Percentiles rank a stretch among this genome's conserved stretches.
Conservation (phyloP, 192 early-diverging fungal species). For the Phlyctochytrium planicorne region DNA sequence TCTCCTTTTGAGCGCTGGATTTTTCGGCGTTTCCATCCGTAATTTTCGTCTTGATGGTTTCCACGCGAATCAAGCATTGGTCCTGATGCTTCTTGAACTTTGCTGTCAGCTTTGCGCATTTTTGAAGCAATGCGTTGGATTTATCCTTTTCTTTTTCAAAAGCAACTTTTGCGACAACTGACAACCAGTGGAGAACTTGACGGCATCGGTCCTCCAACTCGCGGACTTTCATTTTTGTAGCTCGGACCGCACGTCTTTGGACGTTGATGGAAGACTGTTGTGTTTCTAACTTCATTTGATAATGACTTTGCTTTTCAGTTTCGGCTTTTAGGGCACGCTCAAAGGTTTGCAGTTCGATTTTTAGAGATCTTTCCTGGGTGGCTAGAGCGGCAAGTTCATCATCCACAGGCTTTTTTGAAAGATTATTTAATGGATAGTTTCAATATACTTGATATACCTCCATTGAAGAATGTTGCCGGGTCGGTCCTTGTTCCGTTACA, state of each 20-base stretch:
- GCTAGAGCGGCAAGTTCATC: slow-evolving; percentile 16
- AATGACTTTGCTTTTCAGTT: slow-evolving; percentile 11
- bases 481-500: not conserved
- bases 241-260: slow-evolving; percentile 16
- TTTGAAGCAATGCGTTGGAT: slow-evolving; percentile 20
- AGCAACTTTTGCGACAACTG: slow-evolving; percentile 28
- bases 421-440: not conserved
- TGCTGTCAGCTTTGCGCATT: slow-evolving; percentile 13
- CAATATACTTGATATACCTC: slow-evolving; percentile 4
- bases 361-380: slow-evolving; percentile 13
- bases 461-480: not conserved
- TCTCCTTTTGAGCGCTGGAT: not conserved
- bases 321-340: slow-evolving; percentile 12
- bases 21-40: not conserved
- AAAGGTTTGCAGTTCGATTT: slow-evolving; percentile 20
- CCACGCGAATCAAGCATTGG: slow-evolving; percentile 1
- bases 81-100: slow-evolving; percentile 20
- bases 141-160: slow-evolving; percentile 29
- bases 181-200: slow-evolving; percentile 27
- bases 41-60: not conserved
- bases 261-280: slow-evolving; percentile 1
- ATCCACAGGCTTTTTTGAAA: not conserved
- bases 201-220: slow-evolving; percentile 21
- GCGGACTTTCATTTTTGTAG: slow-evolving; percentile 28
- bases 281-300: slow-evolving; percentile 16